These are phyloP conservation scores for Tephrocybe sp. DNA, from an alignment of 768 basidiomycete genomes.

Conservation along the genomic window DNA sequence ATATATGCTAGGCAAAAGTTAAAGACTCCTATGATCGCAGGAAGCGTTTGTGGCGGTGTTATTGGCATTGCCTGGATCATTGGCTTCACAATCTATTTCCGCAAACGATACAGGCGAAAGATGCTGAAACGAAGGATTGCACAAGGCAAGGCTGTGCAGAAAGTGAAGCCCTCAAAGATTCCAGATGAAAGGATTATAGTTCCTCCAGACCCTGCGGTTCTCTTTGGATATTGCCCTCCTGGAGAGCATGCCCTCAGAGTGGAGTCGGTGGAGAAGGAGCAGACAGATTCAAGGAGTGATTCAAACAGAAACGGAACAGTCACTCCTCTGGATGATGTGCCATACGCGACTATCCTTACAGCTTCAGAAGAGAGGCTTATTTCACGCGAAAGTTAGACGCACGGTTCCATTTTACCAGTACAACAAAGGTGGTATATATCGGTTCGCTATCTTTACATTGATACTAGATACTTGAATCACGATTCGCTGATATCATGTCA, in stretches of 20 bases:
- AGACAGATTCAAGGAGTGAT: not conserved
- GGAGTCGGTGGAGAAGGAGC: conserved; percentile 4
- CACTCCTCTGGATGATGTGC: not conserved
- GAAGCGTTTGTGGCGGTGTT: conserved; percentile 51
- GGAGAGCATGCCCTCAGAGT: conserved; percentile 28
- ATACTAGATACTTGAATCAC: conserved; percentile 14
- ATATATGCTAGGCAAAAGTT: conserved; percentile 40
- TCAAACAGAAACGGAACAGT: not conserved
- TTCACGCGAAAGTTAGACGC: conserved; percentile 11
- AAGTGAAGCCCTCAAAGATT: conserved; percentile 33
- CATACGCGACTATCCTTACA: conserved; percentile 7
- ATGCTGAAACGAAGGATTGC: conserved; percentile 39
- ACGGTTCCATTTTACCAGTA: not conserved
- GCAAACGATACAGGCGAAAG: conserved; percentile 48
- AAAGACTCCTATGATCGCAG: conserved; percentile 60
- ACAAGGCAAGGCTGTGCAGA: conserved; percentile 41
- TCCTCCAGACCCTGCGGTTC: conserved; percentile 65
- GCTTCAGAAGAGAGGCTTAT: conserved; percentile 20
- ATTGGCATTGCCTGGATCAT: conserved; percentile 52
- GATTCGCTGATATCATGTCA: not conserved
- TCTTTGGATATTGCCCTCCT: conserved; percentile 44
- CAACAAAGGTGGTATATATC: not conserved
- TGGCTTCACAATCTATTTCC: conserved; percentile 55
- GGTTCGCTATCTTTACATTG: not conserved
- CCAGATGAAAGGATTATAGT: conserved; percentile 49